Conservation (phyloP, 2,329 filamentous ascomycete species). For the Coniochaeta sp. region DNA sequence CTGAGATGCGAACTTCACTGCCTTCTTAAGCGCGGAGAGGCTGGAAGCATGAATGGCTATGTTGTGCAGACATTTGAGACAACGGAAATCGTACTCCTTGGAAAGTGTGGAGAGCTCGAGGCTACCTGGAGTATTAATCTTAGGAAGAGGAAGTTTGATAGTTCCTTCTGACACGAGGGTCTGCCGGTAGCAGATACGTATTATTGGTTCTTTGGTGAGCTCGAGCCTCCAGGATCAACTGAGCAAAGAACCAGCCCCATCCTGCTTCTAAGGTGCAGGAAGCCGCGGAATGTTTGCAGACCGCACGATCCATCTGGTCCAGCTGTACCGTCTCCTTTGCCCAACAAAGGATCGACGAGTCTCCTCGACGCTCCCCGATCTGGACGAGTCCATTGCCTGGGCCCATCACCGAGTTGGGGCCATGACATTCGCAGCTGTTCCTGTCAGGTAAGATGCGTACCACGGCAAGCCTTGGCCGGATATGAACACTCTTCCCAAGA, state of each 20-base stretch:
- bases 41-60: conserved; percentile 15
- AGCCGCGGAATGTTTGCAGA: neutral
- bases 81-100: conserved; percentile 26
- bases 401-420: neutral
- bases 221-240: conserved; percentile 5
- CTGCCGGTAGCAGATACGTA: conserved; percentile 6
- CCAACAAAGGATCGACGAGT: neutral
- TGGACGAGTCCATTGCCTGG: neutral
- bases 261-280: neutral
- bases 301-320: neutral
- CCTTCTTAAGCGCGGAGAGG: neutral
- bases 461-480: neutral
- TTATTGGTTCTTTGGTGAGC: conserved; percentile 6
- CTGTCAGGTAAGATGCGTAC: neutral
- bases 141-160: conserved; percentile 10
- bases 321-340: neutral
- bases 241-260: neutral
- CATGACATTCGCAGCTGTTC: neutral
- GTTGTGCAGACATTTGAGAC: conserved; percentile 38
- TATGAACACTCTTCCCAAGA: neutral
- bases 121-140: conserved; percentile 21
- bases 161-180: conserved; percentile 1
- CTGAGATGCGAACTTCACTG: neutral
- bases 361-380: neutral
- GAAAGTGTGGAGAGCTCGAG: conserved; percentile 26